Evolutionary conservation across 495 filamentous ascomycete species (phyloP).

Genomic region (Aspergillus sclerotiicarbonarius): DNA sequence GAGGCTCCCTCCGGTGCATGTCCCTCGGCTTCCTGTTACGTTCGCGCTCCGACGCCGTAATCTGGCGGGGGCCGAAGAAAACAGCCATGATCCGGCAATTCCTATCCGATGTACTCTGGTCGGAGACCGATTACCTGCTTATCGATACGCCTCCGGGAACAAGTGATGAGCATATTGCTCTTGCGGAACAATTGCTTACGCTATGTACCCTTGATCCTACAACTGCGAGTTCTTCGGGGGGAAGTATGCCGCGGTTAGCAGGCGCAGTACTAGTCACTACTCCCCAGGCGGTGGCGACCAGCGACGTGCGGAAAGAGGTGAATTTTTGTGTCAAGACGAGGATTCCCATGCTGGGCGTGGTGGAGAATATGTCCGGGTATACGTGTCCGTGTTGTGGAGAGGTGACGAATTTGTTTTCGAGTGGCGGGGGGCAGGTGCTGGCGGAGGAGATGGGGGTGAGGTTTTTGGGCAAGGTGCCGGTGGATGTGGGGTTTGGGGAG

Average conservation of each 20-base stretch:
- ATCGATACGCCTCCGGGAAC: slow-evolving; percentile 97
- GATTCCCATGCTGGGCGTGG: slow-evolving; percentile 78
- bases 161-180: slow-evolving; percentile 93
- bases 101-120: slow-evolving; percentile 89
- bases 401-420: slow-evolving; percentile 88
- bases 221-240: slow-evolving; percentile 20
- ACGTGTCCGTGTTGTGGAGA: slow-evolving; percentile 94
- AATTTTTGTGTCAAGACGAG: slow-evolving; percentile 92
- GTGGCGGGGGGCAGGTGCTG: slow-evolving; percentile 88
- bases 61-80: slow-evolving; percentile 98
- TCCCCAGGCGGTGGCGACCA: slow-evolving; percentile 88
- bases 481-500: slow-evolving; percentile 72
- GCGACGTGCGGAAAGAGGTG: slow-evolving; percentile 92
- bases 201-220: slow-evolving; percentile 34
- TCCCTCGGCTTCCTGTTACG: slow-evolving; percentile 88
- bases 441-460: slow-evolving; percentile 76
- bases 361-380: slow-evolving; percentile 98
- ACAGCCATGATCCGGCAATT: slow-evolving; percentile 99
- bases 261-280: slow-evolving; percentile 96
- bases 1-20: slow-evolving; percentile 80
- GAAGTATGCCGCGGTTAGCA: slow-evolving; percentile 48
- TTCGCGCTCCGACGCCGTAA: slow-evolving; percentile 80
- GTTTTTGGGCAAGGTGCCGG: slow-evolving; percentile 84
- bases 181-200: slow-evolving; percentile 78
- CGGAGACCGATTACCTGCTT: slow-evolving; percentile 79